Evolutionary conservation across 768 basidiomycete species (phyloP).

Genomic region (Rhodotorula kratochvilovae): DNA sequence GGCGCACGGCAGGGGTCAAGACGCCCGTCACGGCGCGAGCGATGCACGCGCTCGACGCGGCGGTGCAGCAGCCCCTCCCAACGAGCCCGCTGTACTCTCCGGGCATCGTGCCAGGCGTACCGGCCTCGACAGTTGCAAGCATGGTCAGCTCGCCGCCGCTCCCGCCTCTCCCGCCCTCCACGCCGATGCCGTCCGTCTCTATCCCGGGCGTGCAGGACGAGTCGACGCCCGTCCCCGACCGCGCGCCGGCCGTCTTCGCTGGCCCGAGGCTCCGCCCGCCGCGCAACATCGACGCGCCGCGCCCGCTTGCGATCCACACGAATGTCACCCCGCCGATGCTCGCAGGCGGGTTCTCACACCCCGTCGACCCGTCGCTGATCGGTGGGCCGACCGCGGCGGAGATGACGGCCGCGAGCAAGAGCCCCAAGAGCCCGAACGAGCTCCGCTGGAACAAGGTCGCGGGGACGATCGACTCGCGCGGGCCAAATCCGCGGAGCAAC

Average conservation of each 20-base stretch:
- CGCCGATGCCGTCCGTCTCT: neutral
- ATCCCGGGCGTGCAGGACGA: neutral
- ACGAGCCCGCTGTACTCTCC: neutral
- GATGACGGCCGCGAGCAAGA: constrained; percentile 17
- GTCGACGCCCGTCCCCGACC: neutral
- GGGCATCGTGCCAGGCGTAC: neutral
- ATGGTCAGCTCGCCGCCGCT: neutral
- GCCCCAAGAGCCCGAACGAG: constrained; percentile 30
- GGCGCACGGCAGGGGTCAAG: neutral
- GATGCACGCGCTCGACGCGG: neutral
- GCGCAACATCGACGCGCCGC: neutral
- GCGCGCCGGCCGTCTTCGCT: neutral
- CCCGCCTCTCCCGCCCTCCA: neutral
- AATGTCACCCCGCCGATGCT: neutral
- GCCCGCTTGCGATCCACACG: constrained; percentile 23
- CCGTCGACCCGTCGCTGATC: neutral
- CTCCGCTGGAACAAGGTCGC: constrained; percentile 13
- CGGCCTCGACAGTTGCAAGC: too few species aligned
- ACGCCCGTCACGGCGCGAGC: neutral
- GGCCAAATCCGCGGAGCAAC: neutral
- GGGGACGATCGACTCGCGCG: neutral
- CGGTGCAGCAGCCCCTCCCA: neutral
- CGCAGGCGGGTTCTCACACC: neutral
- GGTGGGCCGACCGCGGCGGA: constrained; percentile 15
- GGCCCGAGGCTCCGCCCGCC: neutral